phyloP scores from a whole-genome alignment of 1,139 yeast genomes.

The Hyphopichia fennica region DNA sequence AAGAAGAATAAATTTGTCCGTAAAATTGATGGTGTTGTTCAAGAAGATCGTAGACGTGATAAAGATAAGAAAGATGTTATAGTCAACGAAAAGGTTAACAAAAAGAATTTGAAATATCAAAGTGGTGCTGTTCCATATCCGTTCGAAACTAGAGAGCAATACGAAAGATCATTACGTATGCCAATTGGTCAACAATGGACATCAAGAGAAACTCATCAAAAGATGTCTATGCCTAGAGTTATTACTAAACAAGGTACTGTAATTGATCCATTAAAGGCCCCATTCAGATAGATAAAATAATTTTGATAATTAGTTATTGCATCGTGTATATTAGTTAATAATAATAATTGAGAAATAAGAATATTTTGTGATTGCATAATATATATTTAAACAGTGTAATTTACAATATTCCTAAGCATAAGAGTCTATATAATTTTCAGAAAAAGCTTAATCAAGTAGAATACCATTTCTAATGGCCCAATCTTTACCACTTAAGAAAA shows the following conservation, averaged over 20 bases:
- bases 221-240: constrained; percentile 84
- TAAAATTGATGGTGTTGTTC: constrained; percentile 71
- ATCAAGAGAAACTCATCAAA: constrained; percentile 82
- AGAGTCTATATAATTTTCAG: no score
- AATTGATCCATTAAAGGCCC: constrained; percentile 84
- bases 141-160: constrained; percentile 88
- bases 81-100: constrained; percentile 83
- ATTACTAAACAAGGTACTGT: constrained; percentile 85
- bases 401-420: no score
- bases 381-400: no score
- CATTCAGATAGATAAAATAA: no score
- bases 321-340: neutral
- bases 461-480: constrained; percentile 87
- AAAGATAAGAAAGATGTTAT: constrained; percentile 76
- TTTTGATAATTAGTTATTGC: constrained; percentile 9
- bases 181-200: constrained; percentile 99
- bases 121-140: constrained; percentile 92
- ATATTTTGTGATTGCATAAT: no score
- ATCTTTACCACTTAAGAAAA: constrained; percentile 70
- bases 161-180: constrained; percentile 89
- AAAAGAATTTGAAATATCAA: constrained; percentile 81
- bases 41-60: constrained; percentile 73
- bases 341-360: no score
- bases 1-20: constrained; percentile 62
- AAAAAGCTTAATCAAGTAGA: constrained; percentile 26